Evolutionary conservation across 208 protist species (phyloP).

Genomic region (Trypanosoma cruzi): DNA sequence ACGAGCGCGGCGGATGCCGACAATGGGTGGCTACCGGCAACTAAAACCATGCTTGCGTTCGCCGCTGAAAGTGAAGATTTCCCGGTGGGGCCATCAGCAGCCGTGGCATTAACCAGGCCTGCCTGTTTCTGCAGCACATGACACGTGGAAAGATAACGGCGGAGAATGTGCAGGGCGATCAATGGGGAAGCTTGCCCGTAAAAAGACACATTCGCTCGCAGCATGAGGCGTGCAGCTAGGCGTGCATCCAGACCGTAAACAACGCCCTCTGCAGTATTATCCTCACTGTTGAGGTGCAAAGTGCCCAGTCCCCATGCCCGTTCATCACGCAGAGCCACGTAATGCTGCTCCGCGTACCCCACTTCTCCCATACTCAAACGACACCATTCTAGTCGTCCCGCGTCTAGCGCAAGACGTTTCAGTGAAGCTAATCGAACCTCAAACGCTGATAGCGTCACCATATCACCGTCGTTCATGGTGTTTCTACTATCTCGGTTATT

Average conservation of each 20-base stretch:
- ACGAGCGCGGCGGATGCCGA: neutral
- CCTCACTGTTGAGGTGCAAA: neutral
- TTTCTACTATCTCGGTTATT: neutral
- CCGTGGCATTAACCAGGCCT: neutral
- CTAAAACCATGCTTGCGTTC: neutral
- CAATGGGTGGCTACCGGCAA: neutral
- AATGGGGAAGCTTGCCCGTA: conserved; percentile 65
- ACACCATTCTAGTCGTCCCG: conserved; percentile 32
- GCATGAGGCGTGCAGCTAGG: conserved; percentile 60
- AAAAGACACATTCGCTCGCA: conserved; percentile 67
- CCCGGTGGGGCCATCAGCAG: neutral
- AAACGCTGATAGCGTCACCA: conserved; percentile 24
- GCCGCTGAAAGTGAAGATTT: neutral
- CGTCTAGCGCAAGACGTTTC: conserved; percentile 2
- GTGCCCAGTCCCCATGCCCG: conserved; percentile 25
- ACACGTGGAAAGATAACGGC: conserved; percentile 69
- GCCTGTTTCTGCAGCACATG: conserved; percentile 43
- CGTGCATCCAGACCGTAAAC: conserved; percentile 59
- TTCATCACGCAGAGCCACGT: conserved; percentile 24
- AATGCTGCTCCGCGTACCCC: conserved; percentile 66
- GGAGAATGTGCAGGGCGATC: conserved; percentile 70
- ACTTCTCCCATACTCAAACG: conserved; percentile 42
- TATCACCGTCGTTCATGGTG: neutral
- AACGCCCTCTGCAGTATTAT: conserved; percentile 31
- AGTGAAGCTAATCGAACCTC: conserved; percentile 23